These are phyloP conservation scores for Diaporthe citriasiana DNA, from an alignment of 2,329 filamentous ascomycete genomes.

Conservation along the genomic window DNA sequence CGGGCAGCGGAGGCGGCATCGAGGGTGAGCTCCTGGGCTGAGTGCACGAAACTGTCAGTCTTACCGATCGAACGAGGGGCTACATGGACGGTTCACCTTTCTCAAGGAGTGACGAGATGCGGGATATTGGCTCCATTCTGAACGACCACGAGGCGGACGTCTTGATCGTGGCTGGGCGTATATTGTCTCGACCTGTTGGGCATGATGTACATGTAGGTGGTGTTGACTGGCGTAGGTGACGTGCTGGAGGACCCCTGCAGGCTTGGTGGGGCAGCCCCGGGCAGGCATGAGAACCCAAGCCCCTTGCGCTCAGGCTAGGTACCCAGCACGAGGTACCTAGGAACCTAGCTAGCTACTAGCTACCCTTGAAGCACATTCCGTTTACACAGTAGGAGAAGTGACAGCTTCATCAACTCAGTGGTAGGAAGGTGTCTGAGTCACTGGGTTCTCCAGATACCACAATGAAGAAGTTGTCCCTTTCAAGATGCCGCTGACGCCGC, in stretches of 20 bases:
- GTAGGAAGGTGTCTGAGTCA: not conserved
- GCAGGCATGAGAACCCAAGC: constrained; percentile 5
- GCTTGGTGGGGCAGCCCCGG: constrained; percentile 26
- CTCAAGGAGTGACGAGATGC: constrained; percentile 94
- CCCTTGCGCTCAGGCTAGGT: not conserved
- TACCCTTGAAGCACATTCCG: not conserved
- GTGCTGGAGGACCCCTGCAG: constrained; percentile 22
- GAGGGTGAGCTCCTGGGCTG: constrained; percentile 96
- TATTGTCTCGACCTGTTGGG: not conserved
- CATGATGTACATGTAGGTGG: constrained; percentile 5
- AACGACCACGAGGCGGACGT: not conserved
- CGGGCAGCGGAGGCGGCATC: constrained; percentile 94
- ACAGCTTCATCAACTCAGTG: not conserved
- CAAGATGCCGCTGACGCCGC: constrained; percentile 47
- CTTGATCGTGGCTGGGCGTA: not conserved
- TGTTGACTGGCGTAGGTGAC: constrained; percentile 9
- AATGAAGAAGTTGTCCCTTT: not conserved
- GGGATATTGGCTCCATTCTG: constrained; percentile 93
- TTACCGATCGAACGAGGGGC: constrained; percentile 23
- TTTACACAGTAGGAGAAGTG: not conserved
- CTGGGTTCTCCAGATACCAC: not conserved
- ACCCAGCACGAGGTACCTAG: not conserved
- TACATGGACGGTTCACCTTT: constrained; percentile 75
- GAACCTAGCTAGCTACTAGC: not conserved
- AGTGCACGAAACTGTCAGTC: constrained; percentile 39